Percentiles rank a stretch among this genome's conserved stretches.
These are phyloP conservation scores for Phytopythium litorale DNA, from an alignment of 352 stramenopile species.

Conservation along the genomic window DNA sequence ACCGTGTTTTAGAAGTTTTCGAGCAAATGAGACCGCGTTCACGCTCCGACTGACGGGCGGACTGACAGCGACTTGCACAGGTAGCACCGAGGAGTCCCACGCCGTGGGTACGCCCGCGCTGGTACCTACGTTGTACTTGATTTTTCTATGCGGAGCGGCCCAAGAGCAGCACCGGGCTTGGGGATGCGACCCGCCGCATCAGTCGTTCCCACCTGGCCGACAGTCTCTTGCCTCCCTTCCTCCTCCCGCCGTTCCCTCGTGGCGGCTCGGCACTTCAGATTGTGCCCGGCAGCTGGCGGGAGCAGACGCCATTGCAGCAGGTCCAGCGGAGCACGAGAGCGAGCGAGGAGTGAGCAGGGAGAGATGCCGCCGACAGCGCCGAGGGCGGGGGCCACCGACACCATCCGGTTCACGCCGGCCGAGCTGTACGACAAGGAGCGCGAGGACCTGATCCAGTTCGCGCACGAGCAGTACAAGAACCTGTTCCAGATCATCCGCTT, in stretches of 20 bases:
- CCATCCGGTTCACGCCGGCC: constrained; percentile 30
- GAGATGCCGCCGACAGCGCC: constrained; percentile 14
- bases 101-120: neutral
- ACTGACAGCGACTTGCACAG: constrained; percentile 5
- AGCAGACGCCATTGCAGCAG: no score
- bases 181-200: neutral
- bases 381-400: constrained; percentile 9
- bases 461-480: constrained; percentile 28
- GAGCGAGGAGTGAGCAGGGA: neutral
- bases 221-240: neutral
- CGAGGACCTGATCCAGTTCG: constrained; percentile 27
- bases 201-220: neutral
- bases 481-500: constrained; percentile 45
- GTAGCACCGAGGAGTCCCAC: neutral
- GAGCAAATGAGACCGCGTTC: neutral
- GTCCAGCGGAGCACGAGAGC: neutral
- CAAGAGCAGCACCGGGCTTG: neutral
- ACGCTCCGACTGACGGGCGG: neutral
- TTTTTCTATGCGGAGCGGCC: neutral
- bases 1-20: neutral
- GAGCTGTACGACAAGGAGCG: constrained; percentile 31
- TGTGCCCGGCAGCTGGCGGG: neutral
- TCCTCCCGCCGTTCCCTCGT: neutral
- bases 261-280: neutral
- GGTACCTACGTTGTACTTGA: constrained; percentile 1